Percentiles rank a stretch among this genome's conserved stretches.
Conservation (phyloP, 2,329 filamentous ascomycete species). For the Pseudocercospora vitis region DNA sequence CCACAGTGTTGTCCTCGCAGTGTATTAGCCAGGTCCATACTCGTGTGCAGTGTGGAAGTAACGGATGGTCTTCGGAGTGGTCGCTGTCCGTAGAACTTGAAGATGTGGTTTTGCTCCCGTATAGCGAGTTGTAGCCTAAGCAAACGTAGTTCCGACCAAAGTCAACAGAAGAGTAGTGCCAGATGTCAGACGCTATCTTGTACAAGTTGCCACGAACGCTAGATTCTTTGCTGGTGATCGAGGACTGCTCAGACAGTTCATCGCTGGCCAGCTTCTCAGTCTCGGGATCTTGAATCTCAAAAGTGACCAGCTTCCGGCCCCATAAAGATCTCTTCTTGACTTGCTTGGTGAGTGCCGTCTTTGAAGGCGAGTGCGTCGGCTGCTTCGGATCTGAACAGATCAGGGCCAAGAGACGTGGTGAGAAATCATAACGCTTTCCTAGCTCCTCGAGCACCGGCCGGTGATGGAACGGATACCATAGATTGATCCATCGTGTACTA, state of each 20-base stretch:
- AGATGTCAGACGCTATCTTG: constrained; percentile 66
- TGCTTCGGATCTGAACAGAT: constrained; percentile 59
- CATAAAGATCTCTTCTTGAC: constrained; percentile 10
- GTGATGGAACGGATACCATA: constrained; percentile 68
- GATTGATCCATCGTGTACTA: constrained; percentile 71
- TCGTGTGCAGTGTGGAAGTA: constrained; percentile 38
- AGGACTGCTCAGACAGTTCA: constrained; percentile 33
- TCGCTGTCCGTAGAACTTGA: constrained; percentile 1
- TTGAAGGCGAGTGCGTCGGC: constrained; percentile 19
- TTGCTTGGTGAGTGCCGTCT: constrained; percentile 15
- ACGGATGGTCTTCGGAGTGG: neutral
- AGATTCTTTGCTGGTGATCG: constrained; percentile 29
- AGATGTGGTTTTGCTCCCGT: constrained; percentile 34
- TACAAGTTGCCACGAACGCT: constrained; percentile 48
- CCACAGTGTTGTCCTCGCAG: constrained; percentile 67
- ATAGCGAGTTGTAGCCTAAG: constrained; percentile 68
- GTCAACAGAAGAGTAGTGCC: constrained; percentile 73
- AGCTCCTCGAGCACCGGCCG: constrained; percentile 57
- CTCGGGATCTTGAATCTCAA: constrained; percentile 7
- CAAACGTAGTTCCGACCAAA: constrained; percentile 68
- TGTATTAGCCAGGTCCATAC: constrained; percentile 72
- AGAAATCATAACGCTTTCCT: constrained; percentile 66
- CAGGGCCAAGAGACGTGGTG: constrained; percentile 63
- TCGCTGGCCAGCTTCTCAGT: constrained; percentile 26
- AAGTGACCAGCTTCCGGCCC: constrained; percentile 12